Evolutionary conservation across 108 stramenopile species (phyloP), one percentile per base, ranked within the genome.

Genomic region (Cyclostephanos tholiformis): DNA sequence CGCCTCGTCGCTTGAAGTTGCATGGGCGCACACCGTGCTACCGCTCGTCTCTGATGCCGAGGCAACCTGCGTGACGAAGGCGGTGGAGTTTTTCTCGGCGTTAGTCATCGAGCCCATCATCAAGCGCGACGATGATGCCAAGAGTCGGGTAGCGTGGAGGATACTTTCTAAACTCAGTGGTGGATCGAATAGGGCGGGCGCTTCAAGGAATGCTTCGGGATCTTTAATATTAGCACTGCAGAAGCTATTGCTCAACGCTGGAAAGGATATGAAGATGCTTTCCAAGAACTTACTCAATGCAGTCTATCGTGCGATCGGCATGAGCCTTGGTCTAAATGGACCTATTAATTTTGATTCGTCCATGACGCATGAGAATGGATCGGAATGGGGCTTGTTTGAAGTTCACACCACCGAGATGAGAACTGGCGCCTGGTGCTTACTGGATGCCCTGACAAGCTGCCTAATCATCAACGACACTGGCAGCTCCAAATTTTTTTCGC

Each of bases 21-120:
- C 87, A 14, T 94, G 93, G 93, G 77, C 85, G 6, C 76, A 82
- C n/a, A 83, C 81, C 25, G 92, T 93, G 0, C 72, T 93, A 49
- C 88, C 90, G 7, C 74, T 95, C 59, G 86, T 91, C 14, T 58
- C 88, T 2, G 92, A 93, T 74, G 74, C 75, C 16, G 95, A 96
- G 65, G 63, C 66, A 17, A 64, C 86, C 7, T 85, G 85, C 44
- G 82, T 73, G 2, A 65, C 70, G 17, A 93, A 90, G 64, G 89
- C 86, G n/a, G 61, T 89, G 38, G 86, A 82, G 43, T 67, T 84
- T 29, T 85, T 93, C 44, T 67, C 77, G 23, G 57, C 63, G 36
- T 55, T 91, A 50, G 68, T 96, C 5, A 36, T 96, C 48, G 80
- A 77, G 25, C 95, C 91, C 13, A 77, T 96, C 20, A 48, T 89